Base-by-base conservation (phyloP, 2,329 filamentous ascomycete species). In the Aspergillus sp. region DNA sequence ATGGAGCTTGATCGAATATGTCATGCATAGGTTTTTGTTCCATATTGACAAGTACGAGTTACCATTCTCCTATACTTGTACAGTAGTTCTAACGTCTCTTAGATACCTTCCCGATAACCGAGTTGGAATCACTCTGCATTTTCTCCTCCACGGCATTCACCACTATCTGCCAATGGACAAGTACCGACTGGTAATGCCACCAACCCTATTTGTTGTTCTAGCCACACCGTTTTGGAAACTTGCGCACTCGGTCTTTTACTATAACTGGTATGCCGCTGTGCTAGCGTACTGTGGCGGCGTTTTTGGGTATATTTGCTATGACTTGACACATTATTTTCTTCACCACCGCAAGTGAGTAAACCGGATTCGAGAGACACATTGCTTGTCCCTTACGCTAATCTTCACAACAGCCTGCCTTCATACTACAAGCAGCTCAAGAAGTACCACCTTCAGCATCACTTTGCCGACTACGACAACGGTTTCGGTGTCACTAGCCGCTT, bases 161-260 rank as follows among this genome's bases (percentile, higher is more conserved):
- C 95, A 99, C 79, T 99, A 98, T 79, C 86, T 99, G 4, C 95
- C 95, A n/a, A 98, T 99, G 95, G 95, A 99, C 81, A 94, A 90
- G 74, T 94, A 97, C 72, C 89, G 95, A 63, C 89, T 99, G 9
- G 95, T 99, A 67, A 98, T 99, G 95, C 95, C 95, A 1, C 95
- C 95, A 0, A 87, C 92, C 0, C 83, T 99, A 3, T 98, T 99
- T 74, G 65, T 94, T 25, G 84, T 86, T 13, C 88, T 99, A 22
- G 94, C 94, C 6, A 84, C 86, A 0, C 95, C 95, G 0, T 98
- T 98, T 82, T 99, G 92, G 90, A 91, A 92, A 77, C 82, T 99
- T 54, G 92, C 95, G 0, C 94, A 97, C 69, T 69, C 83, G 2
- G 74, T 98, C 58, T 92, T 99, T 77, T 90, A 81, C 76, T 93